phyloP scores from a whole-genome alignment of 2,329 filamentous ascomycete genomes.

The Venturia pyrina region DNA sequence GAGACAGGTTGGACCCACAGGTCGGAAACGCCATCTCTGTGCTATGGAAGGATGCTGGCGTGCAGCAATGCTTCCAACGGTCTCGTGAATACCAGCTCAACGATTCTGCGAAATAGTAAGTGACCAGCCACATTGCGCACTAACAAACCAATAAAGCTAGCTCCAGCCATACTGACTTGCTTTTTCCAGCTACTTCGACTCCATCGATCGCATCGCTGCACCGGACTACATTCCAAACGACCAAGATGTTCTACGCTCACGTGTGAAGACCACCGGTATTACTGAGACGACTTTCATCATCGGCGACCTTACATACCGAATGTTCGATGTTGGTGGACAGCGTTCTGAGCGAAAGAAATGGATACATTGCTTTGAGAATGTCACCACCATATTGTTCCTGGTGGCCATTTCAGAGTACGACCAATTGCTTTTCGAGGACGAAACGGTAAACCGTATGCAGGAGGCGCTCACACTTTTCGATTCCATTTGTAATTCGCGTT shows the following conservation, averaged over 20 bases:
- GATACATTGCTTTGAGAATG: constrained; percentile 98
- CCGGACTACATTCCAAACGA: constrained; percentile 88
- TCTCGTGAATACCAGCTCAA: constrained; percentile 95
- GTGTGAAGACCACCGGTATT: constrained; percentile 97
- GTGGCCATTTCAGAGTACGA: constrained; percentile 97
- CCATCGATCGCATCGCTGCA: constrained; percentile 79
- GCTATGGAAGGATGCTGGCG: constrained; percentile 85
- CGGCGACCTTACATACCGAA: constrained; percentile 85
- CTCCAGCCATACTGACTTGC: neutral
- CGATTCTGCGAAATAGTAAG: constrained; percentile 91
- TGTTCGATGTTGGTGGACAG: constrained; percentile 96
- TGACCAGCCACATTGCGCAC: neutral
- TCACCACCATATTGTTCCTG: constrained; percentile 91
- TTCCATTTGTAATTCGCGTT: constrained; percentile 62
- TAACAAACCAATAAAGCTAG: neutral
- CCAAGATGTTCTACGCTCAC: constrained; percentile 87
- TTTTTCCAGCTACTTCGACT: constrained; percentile 75
- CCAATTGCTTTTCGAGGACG: constrained; percentile 89
- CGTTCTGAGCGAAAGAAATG: constrained; percentile 97
- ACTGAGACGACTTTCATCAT: constrained; percentile 96
- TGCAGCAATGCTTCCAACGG: constrained; percentile 90
- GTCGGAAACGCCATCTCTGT: constrained; percentile 88
- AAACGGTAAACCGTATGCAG: constrained; percentile 72
- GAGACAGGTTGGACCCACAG: constrained; percentile 86
- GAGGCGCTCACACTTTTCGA: constrained; percentile 62